Conservation (phyloP, 257 asterid species). For the Pogostemon cablin region DNA sequence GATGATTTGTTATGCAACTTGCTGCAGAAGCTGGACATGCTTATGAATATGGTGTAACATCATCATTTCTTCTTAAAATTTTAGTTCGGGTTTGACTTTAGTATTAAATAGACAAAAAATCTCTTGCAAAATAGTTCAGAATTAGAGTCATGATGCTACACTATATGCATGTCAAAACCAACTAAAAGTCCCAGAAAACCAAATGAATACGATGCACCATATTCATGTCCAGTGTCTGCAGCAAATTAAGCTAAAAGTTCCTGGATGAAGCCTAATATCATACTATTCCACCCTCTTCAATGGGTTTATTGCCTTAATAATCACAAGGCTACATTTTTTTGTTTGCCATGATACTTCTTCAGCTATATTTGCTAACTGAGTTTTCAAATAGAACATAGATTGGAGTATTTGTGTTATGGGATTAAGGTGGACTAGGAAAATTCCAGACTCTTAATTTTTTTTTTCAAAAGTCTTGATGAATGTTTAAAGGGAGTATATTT, state of each 20-base stretch:
- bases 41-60: background rate
- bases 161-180: too few relatives aligned
- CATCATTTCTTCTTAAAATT: too few relatives aligned
- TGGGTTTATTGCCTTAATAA: background rate
- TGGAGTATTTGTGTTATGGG: too few relatives aligned
- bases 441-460: too few relatives aligned
- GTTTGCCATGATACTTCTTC: background rate
- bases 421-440: too few relatives aligned
- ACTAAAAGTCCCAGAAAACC: too few relatives aligned
- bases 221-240: too few relatives aligned
- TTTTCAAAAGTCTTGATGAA: too few relatives aligned
- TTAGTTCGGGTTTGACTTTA: background rate
- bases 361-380: background rate
- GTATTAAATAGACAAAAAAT: background rate
- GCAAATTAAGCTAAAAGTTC: background rate
- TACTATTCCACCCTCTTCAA: background rate
- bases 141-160: background rate
- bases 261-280: background rate
- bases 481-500: too few relatives aligned
- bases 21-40: constrained; percentile 1
- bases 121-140: background rate
- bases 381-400: background rate
- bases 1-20: background rate
- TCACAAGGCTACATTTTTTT: background rate
- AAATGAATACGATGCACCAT: too few relatives aligned